Percentiles rank a stretch among this genome's conserved stretches.
These are phyloP conservation scores for Botrytis porri DNA, from an alignment of 2,329 filamentous ascomycete genomes.

Conservation along the genomic window DNA sequence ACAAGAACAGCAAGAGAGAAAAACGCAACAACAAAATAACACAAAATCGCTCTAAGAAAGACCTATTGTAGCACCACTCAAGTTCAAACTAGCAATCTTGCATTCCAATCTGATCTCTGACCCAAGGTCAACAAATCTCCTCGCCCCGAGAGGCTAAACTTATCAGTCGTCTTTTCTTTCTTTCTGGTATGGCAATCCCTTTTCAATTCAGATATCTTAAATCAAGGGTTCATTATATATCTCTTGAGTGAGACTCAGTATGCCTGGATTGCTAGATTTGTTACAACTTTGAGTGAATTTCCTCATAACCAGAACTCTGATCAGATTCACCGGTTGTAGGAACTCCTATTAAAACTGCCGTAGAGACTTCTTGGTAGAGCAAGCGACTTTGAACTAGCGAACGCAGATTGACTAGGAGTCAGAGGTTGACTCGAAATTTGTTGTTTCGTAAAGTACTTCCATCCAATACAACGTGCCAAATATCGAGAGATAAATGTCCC, in stretches of 20 bases:
- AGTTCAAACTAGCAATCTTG: not conserved
- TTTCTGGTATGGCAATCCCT: too few relatives aligned
- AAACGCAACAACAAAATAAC: accelerated
- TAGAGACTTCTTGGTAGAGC: accelerated
- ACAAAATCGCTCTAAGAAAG: not conserved
- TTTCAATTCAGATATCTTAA: not conserved
- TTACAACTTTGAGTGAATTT: not conserved
- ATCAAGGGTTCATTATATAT: not conserved
- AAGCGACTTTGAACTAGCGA: not conserved
- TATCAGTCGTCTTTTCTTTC: too few relatives aligned
- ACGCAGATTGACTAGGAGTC: not conserved
- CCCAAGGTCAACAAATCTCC: not conserved
- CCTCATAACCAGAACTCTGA: accelerated
- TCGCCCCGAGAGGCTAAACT: not conserved
- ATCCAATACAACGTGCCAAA: accelerated
- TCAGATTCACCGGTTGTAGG: not conserved
- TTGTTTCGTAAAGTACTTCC: not conserved
- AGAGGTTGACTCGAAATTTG: accelerated
- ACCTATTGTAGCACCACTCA: not conserved
- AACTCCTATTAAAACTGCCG: accelerated
- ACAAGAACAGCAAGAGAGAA: accelerated
- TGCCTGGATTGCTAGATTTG: not conserved
- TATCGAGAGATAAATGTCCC: accelerated
- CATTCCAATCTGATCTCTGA: not conserved
- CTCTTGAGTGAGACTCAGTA: not conserved